A percentile compares a stretch with the other conserved stretches of the same genome.
Evolutionary conservation across 1,284 basidiomycete species (phyloP).

Genomic region (Clitocybe nebularis): DNA sequence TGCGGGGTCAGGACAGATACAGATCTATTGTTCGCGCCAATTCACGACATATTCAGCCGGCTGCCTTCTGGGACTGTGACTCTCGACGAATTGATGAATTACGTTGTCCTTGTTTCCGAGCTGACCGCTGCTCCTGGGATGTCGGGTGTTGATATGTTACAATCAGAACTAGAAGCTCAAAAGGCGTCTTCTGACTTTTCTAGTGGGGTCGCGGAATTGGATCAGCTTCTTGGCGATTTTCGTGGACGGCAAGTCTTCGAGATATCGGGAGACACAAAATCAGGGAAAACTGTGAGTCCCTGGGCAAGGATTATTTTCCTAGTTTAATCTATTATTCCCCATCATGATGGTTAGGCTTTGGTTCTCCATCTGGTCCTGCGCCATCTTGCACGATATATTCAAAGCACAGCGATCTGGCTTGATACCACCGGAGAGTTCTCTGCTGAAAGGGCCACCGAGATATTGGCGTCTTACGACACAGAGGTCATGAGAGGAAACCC

Average conservation of each 20-base stretch:
- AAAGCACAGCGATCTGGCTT: conserved; percentile 56
- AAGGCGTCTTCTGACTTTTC: conserved; percentile 19
- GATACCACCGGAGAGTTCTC: conserved; percentile 69
- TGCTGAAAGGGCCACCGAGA: conserved; percentile 38
- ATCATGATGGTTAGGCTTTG: conserved; percentile 39
- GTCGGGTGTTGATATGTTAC: conserved; percentile 37
- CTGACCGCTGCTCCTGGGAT: conserved; percentile 38
- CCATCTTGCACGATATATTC: conserved; percentile 36
- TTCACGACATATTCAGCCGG: conserved; percentile 43
- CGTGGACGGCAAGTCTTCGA: conserved; percentile 52
- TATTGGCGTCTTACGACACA: conserved; percentile 31
- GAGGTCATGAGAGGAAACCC: conserved; percentile 27
- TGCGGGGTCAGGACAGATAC: conserved; percentile 52
- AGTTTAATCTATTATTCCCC: neutral
- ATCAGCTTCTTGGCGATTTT: conserved; percentile 47
- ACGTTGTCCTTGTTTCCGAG: conserved; percentile 35
- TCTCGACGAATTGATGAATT: conserved; percentile 43
- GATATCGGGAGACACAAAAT: conserved; percentile 56
- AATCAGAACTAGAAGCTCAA: conserved; percentile 20
- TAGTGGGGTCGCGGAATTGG: conserved; percentile 44
- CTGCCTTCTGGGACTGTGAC: conserved; percentile 45
- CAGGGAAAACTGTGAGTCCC: conserved; percentile 67
- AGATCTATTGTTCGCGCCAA: conserved; percentile 53
- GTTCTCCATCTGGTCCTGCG: conserved; percentile 54
- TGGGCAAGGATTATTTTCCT: conserved; percentile 4